These are phyloP conservation scores for Colletotrichum melonis DNA, from an alignment of 2,329 filamentous ascomycete genomes.

Conservation along the genomic window DNA sequence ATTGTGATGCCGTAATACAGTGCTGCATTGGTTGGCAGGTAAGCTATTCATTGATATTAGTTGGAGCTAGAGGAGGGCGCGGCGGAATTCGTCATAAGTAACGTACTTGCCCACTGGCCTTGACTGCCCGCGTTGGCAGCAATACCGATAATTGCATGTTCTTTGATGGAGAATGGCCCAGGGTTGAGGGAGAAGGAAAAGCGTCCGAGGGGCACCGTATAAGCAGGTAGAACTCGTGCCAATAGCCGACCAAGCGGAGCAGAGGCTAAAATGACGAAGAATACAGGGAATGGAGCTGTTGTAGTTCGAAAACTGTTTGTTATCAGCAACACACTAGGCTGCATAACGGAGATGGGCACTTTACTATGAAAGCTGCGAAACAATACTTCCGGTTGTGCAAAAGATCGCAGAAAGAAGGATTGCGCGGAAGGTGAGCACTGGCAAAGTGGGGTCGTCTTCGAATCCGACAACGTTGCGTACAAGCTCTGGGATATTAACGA, in stretches of 20 bases:
- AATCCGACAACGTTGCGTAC: constrained; percentile 69
- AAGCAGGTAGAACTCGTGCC: constrained; percentile 60
- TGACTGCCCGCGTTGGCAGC: constrained; percentile 50
- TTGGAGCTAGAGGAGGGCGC: fast-evolving
- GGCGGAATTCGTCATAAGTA: too few relatives aligned
- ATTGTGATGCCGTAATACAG: constrained; percentile 66
- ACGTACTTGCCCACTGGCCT: constrained; percentile 32
- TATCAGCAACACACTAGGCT: constrained; percentile 43
- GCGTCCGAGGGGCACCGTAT: constrained; percentile 58
- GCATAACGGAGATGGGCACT: fast-evolving
- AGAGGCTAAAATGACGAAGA: constrained; percentile 70
- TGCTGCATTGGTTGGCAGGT: constrained; percentile 55
- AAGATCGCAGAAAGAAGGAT: constrained; percentile 60
- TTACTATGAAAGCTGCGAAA: constrained; percentile 30
- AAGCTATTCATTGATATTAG: constrained; percentile 2
- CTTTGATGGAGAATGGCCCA: constrained; percentile 67
- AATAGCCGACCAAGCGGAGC: constrained; percentile 66
- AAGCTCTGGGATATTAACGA: constrained; percentile 31
- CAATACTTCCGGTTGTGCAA: constrained; percentile 18
- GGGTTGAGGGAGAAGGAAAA: constrained; percentile 66
- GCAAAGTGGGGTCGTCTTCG: constrained; percentile 65
- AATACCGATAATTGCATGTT: constrained; percentile 68
- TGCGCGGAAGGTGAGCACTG: constrained; percentile 70
- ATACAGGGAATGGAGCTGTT: constrained; percentile 67
- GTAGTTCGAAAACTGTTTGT: constrained; percentile 68